A percentile compares a stretch with the other conserved stretches of the same genome.
Conservation (phyloP, 305 asterid species). For the Solanum chacoense region DNA sequence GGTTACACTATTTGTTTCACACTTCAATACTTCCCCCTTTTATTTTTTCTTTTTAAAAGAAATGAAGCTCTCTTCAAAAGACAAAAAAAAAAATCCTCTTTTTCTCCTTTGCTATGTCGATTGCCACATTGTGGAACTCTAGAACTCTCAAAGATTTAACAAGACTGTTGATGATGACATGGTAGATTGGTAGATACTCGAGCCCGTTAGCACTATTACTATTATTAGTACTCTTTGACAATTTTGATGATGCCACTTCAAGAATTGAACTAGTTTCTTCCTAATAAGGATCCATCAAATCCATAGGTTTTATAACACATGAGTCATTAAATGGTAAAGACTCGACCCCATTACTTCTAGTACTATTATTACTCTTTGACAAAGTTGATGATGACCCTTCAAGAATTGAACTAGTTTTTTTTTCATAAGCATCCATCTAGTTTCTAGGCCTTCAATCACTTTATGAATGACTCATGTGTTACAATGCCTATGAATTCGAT, state of each 20-base stretch:
- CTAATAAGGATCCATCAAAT: background rate
- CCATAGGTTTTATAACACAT: background rate
- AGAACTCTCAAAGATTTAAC: constrained; percentile 18
- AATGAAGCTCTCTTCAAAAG: constrained; percentile 49
- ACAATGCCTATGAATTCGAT: no score
- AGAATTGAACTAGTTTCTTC: background rate
- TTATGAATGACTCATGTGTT: no score
- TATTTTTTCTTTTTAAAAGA: constrained; percentile 2
- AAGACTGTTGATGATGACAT: constrained; percentile 8
- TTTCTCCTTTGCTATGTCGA: constrained; percentile 20
- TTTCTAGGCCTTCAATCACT: background rate
- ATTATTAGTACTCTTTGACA: background rate
- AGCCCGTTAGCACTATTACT: background rate
- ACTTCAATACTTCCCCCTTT: background rate
- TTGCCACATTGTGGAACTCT: constrained; percentile 47
- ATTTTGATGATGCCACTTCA: background rate
- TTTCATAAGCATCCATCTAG: background rate
- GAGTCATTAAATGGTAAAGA: background rate
- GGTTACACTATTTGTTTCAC: background rate
- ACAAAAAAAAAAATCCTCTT: constrained; percentile 2
- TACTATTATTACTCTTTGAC: background rate
- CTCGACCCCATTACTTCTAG: background rate
- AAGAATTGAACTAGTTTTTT: background rate
- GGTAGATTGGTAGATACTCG: background rate
- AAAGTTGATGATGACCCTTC: background rate